Conservation (phyloP, 1,139 yeast genomes). For the Yamadazyma mexicana region DNA sequence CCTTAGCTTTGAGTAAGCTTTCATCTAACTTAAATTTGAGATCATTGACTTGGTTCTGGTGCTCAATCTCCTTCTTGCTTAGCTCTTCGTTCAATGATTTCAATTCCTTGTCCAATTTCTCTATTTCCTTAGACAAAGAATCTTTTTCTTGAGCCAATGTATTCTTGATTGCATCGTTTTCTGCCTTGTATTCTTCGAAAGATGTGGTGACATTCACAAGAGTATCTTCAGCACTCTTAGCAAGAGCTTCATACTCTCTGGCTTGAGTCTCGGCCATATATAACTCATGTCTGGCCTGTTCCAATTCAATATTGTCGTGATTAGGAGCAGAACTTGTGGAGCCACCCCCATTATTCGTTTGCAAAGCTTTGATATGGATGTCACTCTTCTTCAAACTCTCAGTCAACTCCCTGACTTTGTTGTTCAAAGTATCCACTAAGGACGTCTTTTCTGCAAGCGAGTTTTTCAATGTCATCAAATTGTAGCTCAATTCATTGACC, state of each 20-base stretch:
- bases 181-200: constrained; percentile 34
- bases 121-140: constrained; percentile 21
- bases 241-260: constrained; percentile 37
- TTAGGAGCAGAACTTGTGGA: constrained; percentile 7
- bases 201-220: constrained; percentile 37
- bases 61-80: constrained; percentile 15
- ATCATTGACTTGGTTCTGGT: constrained; percentile 21
- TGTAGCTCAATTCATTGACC: constrained; percentile 48
- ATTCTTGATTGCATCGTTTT: constrained; percentile 17
- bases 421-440: constrained; percentile 26
- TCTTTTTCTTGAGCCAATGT: constrained; percentile 24
- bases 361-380: constrained; percentile 17
- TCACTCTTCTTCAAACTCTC: constrained; percentile 16
- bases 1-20: constrained; percentile 27
- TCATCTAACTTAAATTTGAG: constrained; percentile 26
- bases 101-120: constrained; percentile 17
- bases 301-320: constrained; percentile 25
- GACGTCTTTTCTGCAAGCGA: constrained; percentile 34
- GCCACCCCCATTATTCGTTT: constrained; percentile 10
- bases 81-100: constrained; percentile 18
- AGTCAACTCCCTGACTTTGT: constrained; percentile 21
- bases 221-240: constrained; percentile 44
- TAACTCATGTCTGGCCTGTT: constrained; percentile 37
- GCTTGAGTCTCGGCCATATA: constrained; percentile 40
- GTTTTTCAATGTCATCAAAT: constrained; percentile 43